Conservation (phyloP, 768 basidiomycete species). For the Mycena pura region DNA sequence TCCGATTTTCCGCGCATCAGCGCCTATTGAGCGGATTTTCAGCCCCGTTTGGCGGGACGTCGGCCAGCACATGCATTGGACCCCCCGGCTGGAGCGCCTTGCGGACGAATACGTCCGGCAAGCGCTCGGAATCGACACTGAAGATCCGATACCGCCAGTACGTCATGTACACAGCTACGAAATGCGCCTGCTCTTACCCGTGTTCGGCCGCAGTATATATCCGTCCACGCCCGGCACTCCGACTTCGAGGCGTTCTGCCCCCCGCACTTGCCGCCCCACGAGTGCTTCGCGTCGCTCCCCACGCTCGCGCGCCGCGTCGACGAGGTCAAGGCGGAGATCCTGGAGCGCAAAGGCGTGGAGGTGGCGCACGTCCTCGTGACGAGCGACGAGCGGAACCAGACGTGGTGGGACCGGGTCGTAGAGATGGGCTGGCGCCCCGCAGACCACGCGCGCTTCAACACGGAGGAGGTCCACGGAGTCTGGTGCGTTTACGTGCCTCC, state of each 20-base stretch:
- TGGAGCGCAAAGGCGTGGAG: conserved; percentile 30
- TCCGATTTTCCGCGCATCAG: background rate
- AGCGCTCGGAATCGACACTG: conserved; percentile 29
- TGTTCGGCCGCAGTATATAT: conserved; percentile 36
- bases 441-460: conserved; percentile 34
- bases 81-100: conserved; percentile 29
- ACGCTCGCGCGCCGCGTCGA: conserved; percentile 37
- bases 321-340: conserved; percentile 39
- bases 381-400: conserved; percentile 29
- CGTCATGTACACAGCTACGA: conserved; percentile 12
- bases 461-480: conserved; percentile 35
- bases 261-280: conserved; percentile 29
- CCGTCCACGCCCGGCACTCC: conserved; percentile 43
- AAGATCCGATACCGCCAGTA: conserved; percentile 39
- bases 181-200: background rate
- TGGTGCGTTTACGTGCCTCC: conserved; percentile 33
- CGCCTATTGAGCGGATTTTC: conserved; percentile 16
- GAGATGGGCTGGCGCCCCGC: conserved; percentile 40
- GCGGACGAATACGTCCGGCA: conserved; percentile 33
- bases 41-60: conserved; percentile 44
- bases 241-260: conserved; percentile 43
- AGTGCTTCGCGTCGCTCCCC: conserved; percentile 41
- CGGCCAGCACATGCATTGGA: conserved; percentile 41
- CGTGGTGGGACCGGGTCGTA: conserved; percentile 24
- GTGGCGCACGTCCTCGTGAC: conserved; percentile 43